These are phyloP conservation scores for Lentinula aciculospora DNA, from an alignment of 768 basidiomycete genomes.

Conservation along the genomic window DNA sequence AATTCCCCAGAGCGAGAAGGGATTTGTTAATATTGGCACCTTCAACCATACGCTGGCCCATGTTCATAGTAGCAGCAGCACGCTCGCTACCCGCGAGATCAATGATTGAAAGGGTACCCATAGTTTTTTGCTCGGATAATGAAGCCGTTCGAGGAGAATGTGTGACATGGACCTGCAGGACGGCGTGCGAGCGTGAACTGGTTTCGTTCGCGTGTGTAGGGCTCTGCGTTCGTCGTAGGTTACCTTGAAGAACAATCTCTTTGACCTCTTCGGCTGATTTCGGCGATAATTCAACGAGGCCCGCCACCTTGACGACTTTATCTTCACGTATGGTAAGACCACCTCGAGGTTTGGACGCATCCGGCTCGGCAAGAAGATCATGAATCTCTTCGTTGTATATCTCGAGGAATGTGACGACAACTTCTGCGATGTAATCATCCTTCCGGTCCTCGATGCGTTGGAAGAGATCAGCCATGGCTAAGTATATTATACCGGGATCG, in stretches of 20 bases:
- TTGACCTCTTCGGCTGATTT: constrained; percentile 89
- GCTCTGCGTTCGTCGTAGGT: constrained; percentile 83
- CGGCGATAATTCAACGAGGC: constrained; percentile 78
- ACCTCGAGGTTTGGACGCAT: constrained; percentile 59
- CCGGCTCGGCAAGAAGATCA: constrained; percentile 81
- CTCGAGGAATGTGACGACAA: constrained; percentile 93
- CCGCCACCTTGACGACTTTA: constrained; percentile 85
- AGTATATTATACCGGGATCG: constrained; percentile 92
- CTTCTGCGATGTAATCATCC: constrained; percentile 82
- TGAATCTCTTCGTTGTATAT: constrained; percentile 99
- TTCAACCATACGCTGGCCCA: constrained; percentile 97
- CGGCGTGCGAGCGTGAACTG: constrained; percentile 95
- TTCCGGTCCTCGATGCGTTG: constrained; percentile 83
- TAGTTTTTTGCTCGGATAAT: constrained; percentile 72
- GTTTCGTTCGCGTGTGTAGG: constrained; percentile 96
- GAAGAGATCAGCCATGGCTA: constrained; percentile 97
- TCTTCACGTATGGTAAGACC: constrained; percentile 94
- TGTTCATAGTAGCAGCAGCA: constrained; percentile 92
- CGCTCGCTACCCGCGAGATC: constrained; percentile 97
- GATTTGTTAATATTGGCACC: constrained; percentile 99
- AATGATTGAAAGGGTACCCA: constrained; percentile 95
- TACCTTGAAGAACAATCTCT: constrained; percentile 86
- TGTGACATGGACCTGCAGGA: constrained; percentile 90
- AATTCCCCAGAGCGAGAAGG: constrained; percentile 93
- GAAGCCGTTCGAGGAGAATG: constrained; percentile 84